Evolutionary conservation across 2,329 filamentous ascomycete species (phyloP).

Genomic region (Mycosphaerella sp.): DNA sequence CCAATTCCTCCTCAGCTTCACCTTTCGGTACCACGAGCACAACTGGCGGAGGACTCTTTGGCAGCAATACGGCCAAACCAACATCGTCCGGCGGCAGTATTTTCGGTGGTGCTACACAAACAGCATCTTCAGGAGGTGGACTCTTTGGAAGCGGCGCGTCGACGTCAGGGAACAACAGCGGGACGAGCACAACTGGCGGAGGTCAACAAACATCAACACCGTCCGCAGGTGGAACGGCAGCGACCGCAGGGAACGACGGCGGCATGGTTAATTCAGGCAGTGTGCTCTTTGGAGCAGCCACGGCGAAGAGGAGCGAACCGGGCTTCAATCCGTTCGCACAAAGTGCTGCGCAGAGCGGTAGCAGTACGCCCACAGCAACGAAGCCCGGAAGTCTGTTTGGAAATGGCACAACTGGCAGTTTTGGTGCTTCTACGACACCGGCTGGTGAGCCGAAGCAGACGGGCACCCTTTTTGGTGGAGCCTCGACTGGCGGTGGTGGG

Average conservation of each 20-base stretch:
- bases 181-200: constrained; percentile 7
- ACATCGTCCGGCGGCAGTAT: constrained; percentile 1
- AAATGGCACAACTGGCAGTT: constrained; percentile 12
- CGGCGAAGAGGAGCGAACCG: constrained; percentile 11
- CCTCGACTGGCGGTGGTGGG: constrained; percentile 3
- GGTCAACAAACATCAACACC: constrained; percentile 10
- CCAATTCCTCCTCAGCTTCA: constrained; percentile 3
- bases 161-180: constrained; percentile 4
- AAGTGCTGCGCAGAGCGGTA: constrained; percentile 11
- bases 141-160: constrained; percentile 8
- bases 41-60: constrained; percentile 6
- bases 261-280: constrained; percentile 2
- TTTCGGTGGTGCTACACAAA: constrained; percentile 7
- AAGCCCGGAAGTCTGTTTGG: constrained; percentile 16
- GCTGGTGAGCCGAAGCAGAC: constrained; percentile 22
- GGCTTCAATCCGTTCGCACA: constrained; percentile 7
- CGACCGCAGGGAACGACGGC: constrained; percentile 1
- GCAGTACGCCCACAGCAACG: constrained; percentile 19
- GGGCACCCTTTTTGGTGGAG: constrained; percentile 10
- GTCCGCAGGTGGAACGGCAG: constrained; percentile 6
- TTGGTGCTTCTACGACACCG: constrained; percentile 20
- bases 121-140: constrained; percentile 4
- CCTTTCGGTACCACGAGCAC: background rate
- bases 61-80: constrained; percentile 8
- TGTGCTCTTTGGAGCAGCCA: constrained; percentile 11